Evolutionary conservation across 805 yeast species (phyloP), one percentile per base, ranked within the genome.

Genomic region (Kazachstania africana): DNA sequence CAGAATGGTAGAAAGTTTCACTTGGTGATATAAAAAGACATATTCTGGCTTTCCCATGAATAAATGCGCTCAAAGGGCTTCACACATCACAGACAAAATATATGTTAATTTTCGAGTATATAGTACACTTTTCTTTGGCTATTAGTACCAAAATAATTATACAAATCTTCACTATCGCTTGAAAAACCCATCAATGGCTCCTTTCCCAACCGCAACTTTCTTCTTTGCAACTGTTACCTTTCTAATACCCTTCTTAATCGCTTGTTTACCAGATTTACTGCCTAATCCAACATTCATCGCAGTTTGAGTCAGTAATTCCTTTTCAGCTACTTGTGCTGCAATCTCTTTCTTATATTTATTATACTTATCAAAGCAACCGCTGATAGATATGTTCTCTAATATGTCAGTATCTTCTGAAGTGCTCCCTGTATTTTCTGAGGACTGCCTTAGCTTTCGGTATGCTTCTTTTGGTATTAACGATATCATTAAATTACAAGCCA

Each of bases 101-200:
- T n/a, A n/a, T n/a, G n/a, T n/a, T n/a, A n/a, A n/a, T n/a, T n/a
- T n/a, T n/a, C n/a, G n/a, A n/a, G n/a, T n/a, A n/a, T n/a, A n/a
- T n/a, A n/a, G n/a, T n/a, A n/a, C n/a, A n/a, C n/a, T n/a, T n/a
- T n/a, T n/a, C n/a, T n/a, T n/a, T n/a, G n/a, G n/a, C n/a, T n/a
- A n/a, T n/a, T n/a, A n/a, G n/a, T n/a, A n/a, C n/a, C n/a, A n/a
- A n/a, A n/a, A n/a, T n/a, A n/a, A n/a, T n/a, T n/a, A n/a, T n/a
- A n/a, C 22, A 19, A 19, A 28, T 27, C n/a, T 25, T 22, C 19
- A 24, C 23, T 29, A 27, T 39, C 59, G 68, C 40, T 65, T 71
- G 51, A 76, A 78, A 41, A 79, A 76, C 32, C 71, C 68, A 46
- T 79, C 88, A 17, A 79, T 56, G 1, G 84, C 82, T 1, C 91